Evolutionary conservation across 257 asterid genomes (phyloP).

Genomic region (Primulina tabacum): DNA sequence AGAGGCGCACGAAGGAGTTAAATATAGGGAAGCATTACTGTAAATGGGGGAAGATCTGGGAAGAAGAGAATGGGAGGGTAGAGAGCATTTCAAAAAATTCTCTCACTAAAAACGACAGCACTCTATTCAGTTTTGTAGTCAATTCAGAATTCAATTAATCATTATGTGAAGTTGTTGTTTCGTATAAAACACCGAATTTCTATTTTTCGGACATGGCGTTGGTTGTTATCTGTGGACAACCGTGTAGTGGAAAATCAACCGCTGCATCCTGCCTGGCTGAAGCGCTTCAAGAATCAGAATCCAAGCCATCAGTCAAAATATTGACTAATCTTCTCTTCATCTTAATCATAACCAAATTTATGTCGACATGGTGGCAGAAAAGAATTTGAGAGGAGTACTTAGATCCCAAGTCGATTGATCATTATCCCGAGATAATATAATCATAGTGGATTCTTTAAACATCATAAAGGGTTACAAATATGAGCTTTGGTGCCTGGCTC

Average conservation of each 20-base stretch:
- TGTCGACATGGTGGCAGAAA: slow-evolving; percentile 83
- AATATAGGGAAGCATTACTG: no score
- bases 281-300: slow-evolving; percentile 73
- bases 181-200: not conserved
- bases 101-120: no score
- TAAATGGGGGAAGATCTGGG: no score
- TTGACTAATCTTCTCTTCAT: slow-evolving; percentile 78
- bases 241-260: slow-evolving; percentile 89
- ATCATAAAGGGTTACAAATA: slow-evolving; percentile 97
- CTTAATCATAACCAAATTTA: slow-evolving; percentile 80
- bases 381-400: slow-evolving; percentile 82
- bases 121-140: no score
- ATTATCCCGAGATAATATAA: slow-evolving; percentile 63
- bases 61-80: no score
- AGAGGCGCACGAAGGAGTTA: no score
- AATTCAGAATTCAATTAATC: no score
- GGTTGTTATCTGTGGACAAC: slow-evolving; percentile 97
- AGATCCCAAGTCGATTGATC: slow-evolving; percentile 98
- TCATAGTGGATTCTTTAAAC: slow-evolving; percentile 86
- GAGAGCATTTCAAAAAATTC: no score
- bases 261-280: slow-evolving; percentile 71
- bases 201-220: slow-evolving; percentile 66
- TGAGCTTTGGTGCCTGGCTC: slow-evolving; percentile 97
- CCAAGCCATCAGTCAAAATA: slow-evolving; percentile 61
- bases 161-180: no score